phyloP scores from a whole-genome alignment of 2,329 filamentous ascomycete species.

The Beauveria medogensis region DNA sequence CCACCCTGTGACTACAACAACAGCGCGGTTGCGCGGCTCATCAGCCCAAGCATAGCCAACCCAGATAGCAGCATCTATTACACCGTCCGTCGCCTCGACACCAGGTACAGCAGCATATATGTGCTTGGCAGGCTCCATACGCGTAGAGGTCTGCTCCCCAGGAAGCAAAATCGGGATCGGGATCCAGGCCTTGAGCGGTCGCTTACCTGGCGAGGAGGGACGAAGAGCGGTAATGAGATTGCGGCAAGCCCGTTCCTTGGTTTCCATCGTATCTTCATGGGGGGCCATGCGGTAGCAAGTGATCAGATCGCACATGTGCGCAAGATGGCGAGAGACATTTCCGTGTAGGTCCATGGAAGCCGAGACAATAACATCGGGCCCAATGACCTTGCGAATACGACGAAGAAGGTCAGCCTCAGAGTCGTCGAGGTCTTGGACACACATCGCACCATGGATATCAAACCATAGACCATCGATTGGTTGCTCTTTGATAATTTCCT shows the following conservation, averaged over 20 bases:
- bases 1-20: constrained; percentile 44
- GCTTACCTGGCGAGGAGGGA: constrained; percentile 16
- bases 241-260: constrained; percentile 41
- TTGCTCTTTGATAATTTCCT: constrained; percentile 23
- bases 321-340: constrained; percentile 42
- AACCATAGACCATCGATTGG: constrained; percentile 43
- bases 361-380: constrained; percentile 38
- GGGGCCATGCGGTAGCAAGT: constrained; percentile 47
- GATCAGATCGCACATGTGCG: constrained; percentile 41
- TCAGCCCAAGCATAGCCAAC: constrained; percentile 50
- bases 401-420: constrained; percentile 38
- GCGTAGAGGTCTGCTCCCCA: constrained; percentile 47
- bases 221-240: constrained; percentile 36
- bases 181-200: constrained; percentile 44
- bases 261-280: constrained; percentile 42
- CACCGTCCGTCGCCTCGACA: constrained; percentile 31
- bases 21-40: constrained; percentile 42
- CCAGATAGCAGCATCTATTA: constrained; percentile 46
- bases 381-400: constrained; percentile 37
- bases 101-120: constrained; percentile 40
- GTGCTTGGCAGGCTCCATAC: constrained; percentile 41
- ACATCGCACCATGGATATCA: constrained; percentile 50
- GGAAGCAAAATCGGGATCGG: constrained; percentile 43
- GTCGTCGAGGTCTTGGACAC: constrained; percentile 41
- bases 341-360: constrained; percentile 50